Base-by-base conservation (phyloP, 2,329 filamentous ascomycete genomes). In the Cytospora mali region DNA sequence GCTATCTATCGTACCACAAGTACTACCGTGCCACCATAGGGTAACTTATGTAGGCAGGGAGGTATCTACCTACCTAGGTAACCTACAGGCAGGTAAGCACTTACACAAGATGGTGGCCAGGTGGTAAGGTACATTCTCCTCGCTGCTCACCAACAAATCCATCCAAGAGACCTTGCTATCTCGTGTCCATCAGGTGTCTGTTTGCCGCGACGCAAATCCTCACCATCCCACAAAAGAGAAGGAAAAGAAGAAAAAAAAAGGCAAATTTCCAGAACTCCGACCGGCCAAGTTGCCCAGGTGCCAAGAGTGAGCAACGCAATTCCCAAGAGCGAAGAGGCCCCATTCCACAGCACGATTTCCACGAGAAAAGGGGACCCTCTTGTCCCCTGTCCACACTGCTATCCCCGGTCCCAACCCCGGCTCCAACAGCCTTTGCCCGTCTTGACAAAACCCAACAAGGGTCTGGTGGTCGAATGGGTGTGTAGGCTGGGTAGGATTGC, bases 401-500 rank as follows among this genome's bases (percentile, higher is more conserved):
- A 6, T n/a, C 35, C 35, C 35, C 35, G 35, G 35, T 4, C 35
- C 35, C 46, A 6, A 14, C 51, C 56, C 49, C 56, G n/a, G 48
- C 56, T 16, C 25, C 21, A 27, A 31, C 49, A 42, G 39, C 33
- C 49, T 39, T 54, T 52, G 33, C 57, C 35, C n/a, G 46, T 60
- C 52, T 25, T 29, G 42, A 25, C 7, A 23, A 46, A 46, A 23
- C 18, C n/a, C 42, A 46, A 23, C 58, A 29, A 54, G 57, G 25
- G 27, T 39, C 29, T 46, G 49, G 49, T 46, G 28, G 49, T 59
- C 57, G 57, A 46, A 54, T 60, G 50, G 57, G 49, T 54, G 28
- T 51, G 57, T 50, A 50, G 57, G n/a, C n/a, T n/a, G n/a, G 10
- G 33, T 39, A 39, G 35, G 57, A 60, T 21, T 54, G 57, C 57